phyloP scores from a whole-genome alignment of 805 yeast genomes.

The Suhomyces pyralidae region DNA sequence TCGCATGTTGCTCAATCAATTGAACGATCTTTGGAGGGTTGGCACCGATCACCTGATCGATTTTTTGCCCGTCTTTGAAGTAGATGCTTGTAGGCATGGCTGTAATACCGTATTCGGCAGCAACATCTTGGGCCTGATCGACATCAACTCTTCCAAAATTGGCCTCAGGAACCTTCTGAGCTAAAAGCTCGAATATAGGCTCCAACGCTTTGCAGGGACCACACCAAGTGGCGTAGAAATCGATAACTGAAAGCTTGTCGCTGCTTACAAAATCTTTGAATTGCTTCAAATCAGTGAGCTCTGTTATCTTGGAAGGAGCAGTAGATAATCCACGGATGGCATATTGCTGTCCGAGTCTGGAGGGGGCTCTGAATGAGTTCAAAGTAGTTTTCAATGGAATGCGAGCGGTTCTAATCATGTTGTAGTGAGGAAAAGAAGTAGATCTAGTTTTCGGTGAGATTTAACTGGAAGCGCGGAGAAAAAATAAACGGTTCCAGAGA shows the following conservation, averaged over 20 bases:
- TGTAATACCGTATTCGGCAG: slow-evolving; percentile 55
- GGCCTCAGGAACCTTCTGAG: slow-evolving; percentile 46
- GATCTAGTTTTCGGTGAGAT: not conserved
- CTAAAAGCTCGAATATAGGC: slow-evolving; percentile 48
- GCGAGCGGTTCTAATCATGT: not conserved
- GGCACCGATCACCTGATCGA: slow-evolving; percentile 66
- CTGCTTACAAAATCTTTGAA: slow-evolving; percentile 18
- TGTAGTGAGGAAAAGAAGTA: not conserved
- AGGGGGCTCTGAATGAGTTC: not conserved
- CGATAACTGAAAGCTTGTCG: slow-evolving; percentile 51
- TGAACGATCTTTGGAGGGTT: slow-evolving; percentile 39
- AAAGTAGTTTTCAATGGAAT: not conserved
- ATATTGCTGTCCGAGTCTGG: not conserved
- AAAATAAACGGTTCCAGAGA: not conserved
- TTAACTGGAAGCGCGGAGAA: not conserved
- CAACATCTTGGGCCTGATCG: slow-evolving; percentile 58
- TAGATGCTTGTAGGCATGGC: slow-evolving; percentile 78
- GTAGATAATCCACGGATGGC: not conserved
- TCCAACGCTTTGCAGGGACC: slow-evolving; percentile 76
- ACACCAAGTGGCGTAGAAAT: slow-evolving; percentile 74
- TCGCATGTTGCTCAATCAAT: slow-evolving; percentile 27
- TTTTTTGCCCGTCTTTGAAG: slow-evolving; percentile 56
- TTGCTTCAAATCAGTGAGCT: slow-evolving; percentile 24
- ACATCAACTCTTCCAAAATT: slow-evolving; percentile 70
- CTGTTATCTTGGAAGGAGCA: slow-evolving; percentile 15